Evolutionary conservation across 2,329 filamentous ascomycete genomes (phyloP).

Genomic region (Davidsoniella neocaledoniae): DNA sequence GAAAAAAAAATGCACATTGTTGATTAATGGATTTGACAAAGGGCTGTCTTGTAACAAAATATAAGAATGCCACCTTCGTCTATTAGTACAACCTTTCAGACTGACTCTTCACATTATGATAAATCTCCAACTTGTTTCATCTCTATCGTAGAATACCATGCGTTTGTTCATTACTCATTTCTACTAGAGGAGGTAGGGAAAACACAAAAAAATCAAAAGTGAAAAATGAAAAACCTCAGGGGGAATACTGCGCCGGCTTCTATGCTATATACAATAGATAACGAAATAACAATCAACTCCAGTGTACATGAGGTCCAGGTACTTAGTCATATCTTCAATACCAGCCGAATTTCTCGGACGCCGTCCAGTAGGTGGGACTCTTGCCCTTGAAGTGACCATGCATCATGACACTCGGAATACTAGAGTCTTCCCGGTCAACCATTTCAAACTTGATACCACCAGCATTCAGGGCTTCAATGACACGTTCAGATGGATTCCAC

Average conservation of each 20-base stretch:
- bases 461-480: constrained; percentile 28
- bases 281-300: constrained; percentile 12
- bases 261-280: constrained; percentile 13
- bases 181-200: neutral
- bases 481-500: constrained; percentile 59
- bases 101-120: constrained; percentile 3
- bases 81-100: constrained; percentile 1
- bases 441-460: constrained; percentile 31
- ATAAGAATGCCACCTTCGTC: neutral
- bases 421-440: constrained; percentile 43
- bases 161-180: neutral
- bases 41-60: neutral
- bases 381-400: constrained; percentile 22
- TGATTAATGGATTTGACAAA: constrained; percentile 8
- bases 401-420: constrained; percentile 58
- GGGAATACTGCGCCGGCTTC: too few relatives aligned
- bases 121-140: neutral
- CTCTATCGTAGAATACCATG: too few relatives aligned
- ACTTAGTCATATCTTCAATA: constrained; percentile 29
- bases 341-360: constrained; percentile 66
- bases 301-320: neutral
- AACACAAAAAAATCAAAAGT: neutral
- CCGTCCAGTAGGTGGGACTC: constrained; percentile 47
- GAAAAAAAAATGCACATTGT: constrained; percentile 9
- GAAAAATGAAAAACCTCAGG: neutral